Conservation (phyloP, 1,284 basidiomycete genomes). For the Sporisorium exsertum region DNA sequence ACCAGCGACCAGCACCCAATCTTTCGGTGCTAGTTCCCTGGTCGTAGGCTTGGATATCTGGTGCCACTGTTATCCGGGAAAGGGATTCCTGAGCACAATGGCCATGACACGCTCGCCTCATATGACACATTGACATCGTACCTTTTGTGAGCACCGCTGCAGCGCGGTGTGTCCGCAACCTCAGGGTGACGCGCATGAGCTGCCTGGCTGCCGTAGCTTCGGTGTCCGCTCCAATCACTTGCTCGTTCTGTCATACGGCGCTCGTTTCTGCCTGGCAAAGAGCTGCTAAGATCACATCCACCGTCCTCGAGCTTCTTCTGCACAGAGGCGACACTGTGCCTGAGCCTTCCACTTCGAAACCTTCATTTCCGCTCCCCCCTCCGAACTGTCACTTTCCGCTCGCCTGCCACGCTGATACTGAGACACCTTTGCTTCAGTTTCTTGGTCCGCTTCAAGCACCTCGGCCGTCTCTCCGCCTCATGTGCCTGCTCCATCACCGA, state of each 20-base stretch:
- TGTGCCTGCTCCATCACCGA: constrained; percentile 37
- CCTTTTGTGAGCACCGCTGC: constrained; percentile 8
- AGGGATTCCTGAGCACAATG: not conserved
- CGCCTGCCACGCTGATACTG: constrained; percentile 26
- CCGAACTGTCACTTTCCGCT: constrained; percentile 19
- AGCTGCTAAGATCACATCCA: not conserved
- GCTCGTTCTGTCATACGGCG: constrained; percentile 33
- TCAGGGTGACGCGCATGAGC: constrained; percentile 16
- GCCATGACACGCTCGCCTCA: not conserved
- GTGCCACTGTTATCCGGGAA: not conserved
- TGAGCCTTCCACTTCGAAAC: not conserved
- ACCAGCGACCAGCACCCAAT: too few species aligned
- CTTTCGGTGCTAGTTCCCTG: not conserved
- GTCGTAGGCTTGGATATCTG: not conserved
- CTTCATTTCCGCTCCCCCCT: constrained; percentile 8
- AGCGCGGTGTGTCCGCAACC: not conserved
- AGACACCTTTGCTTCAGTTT: constrained; percentile 28
- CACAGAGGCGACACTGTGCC: constrained; percentile 1
- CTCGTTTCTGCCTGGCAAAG: constrained; percentile 35
- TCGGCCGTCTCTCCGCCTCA: constrained; percentile 36
- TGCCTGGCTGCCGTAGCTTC: not conserved
- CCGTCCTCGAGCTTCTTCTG: not conserved
- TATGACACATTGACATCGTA: not conserved
- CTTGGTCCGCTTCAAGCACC: constrained; percentile 43
- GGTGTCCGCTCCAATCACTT: constrained; percentile 18